A percentile compares a stretch with the other conserved stretches of the same genome.
phyloP scores from a whole-genome alignment of 1,284 basidiomycete genomes.

The Fistulina hepatica region DNA sequence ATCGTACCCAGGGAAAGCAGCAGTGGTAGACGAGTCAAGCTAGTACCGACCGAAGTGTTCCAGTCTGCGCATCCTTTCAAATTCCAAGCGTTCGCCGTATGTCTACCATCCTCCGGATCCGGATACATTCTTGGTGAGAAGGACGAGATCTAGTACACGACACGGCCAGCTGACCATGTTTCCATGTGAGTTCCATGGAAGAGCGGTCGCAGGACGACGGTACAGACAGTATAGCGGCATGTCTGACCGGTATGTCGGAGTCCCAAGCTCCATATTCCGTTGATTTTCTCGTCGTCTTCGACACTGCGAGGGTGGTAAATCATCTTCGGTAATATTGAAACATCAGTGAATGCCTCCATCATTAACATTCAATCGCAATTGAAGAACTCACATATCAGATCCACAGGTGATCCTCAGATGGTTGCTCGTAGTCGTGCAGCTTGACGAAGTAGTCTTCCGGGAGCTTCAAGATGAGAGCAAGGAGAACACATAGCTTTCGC shows the following conservation, averaged over 20 bases:
- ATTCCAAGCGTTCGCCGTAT: too few relatives aligned
- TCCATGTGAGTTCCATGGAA: too few relatives aligned
- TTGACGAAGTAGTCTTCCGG: constrained; percentile 21
- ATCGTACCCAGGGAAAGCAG: too few relatives aligned
- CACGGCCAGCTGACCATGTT: too few relatives aligned
- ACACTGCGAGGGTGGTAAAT: constrained; percentile 16
- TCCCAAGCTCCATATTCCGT: constrained; percentile 15
- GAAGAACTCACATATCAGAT: constrained; percentile 16
- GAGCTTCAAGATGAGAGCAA: constrained; percentile 21
- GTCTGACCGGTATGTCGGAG: constrained; percentile 17
- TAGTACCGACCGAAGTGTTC: too few relatives aligned
- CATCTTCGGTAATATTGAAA: constrained; percentile 11
- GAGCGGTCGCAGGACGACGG: too few relatives aligned
- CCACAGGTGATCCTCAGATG: constrained; percentile 20
- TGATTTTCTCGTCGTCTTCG: constrained; percentile 17
- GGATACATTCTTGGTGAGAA: too few relatives aligned
- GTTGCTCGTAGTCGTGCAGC: constrained; percentile 16
- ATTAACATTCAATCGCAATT: background rate
- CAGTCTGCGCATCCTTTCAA: too few relatives aligned
- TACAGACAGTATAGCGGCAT: background rate
- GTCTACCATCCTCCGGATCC: too few relatives aligned
- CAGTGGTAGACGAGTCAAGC: too few relatives aligned
- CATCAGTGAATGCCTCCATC: background rate
- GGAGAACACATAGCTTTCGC: constrained; percentile 16
- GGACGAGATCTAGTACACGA: too few relatives aligned